Base-by-base conservation (phyloP, 371 early-diverging fungal species). In the Rhizopus delemar region DNA sequence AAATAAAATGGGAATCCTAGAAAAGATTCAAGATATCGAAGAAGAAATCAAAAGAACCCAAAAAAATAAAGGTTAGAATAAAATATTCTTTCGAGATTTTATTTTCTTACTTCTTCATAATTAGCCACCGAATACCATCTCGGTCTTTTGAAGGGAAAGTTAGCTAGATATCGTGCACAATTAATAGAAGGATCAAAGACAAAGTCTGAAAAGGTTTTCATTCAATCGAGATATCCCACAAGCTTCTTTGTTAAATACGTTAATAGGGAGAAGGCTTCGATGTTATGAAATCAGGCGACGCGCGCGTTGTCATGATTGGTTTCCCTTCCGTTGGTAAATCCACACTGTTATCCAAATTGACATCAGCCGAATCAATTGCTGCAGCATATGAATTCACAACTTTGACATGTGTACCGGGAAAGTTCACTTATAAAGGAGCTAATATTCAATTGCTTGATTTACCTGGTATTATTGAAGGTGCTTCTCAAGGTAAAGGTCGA, bases 311-410 rank as follows among this genome's bases (percentile, higher is more conserved):
- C 3, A 87, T 99, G 82, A 95, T 99, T 69, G 99, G 81, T 55
- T 99, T 99, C 68, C 99, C 99, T 9, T 97, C 98, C 11, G 99
- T 99, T 16, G 99, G 99, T 53, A 99, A 99, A 78, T 94, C 94
- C 16, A 99, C 99, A 3, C 78, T 99, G 46, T 83, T 99, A 51
- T 90, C 89, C 66, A 97, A 95, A 74, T 71, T 97, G 33, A 99
- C 99, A 13, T 90, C 93, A 39, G 95, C 97, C 0, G 91, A 93
- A 64, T 95, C 96, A 5, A 96, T 93, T 66, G 96, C 94, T 51
- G 92, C 87, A 51, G 90, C 87, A 41, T 98, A 99, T 67, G 99
- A 99, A 76, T 99, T 99, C 79, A 99, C 99, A 5, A 99, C 99
- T 0, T 83, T 99, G 69, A 98, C 98, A 5, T 94, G 94, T 56